Evolutionary conservation across 345 rosid species (phyloP).

Genomic region (Pelargonium nanum): DNA sequence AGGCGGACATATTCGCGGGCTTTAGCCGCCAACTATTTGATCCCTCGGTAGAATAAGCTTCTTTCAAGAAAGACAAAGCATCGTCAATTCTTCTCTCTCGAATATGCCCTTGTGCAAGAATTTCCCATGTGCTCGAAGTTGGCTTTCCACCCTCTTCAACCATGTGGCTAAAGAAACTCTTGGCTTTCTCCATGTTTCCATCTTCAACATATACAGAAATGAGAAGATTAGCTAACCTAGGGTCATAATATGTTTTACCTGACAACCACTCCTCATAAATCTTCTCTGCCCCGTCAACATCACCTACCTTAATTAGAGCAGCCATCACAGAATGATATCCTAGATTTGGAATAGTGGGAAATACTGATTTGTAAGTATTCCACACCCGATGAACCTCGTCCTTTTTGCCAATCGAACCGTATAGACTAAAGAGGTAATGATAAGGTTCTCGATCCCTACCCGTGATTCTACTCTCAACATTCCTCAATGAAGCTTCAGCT

Average conservation of each 20-base stretch:
- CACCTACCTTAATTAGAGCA: slow-evolving; percentile 52
- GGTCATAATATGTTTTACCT: slow-evolving; percentile 55
- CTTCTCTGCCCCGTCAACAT: slow-evolving; percentile 68
- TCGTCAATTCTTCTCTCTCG: slow-evolving; percentile 37
- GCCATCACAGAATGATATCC: slow-evolving; percentile 80
- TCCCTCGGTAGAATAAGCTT: slow-evolving; percentile 50
- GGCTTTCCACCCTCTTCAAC: slow-evolving; percentile 72
- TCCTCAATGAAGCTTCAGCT: slow-evolving; percentile 71
- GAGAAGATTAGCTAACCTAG: slow-evolving; percentile 74
- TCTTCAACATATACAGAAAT: slow-evolving; percentile 50
- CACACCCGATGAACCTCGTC: slow-evolving; percentile 68
- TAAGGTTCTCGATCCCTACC: slow-evolving; percentile 75
- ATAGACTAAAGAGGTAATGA: slow-evolving; percentile 75
- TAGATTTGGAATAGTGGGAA: slow-evolving; percentile 67
- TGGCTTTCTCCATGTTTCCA: slow-evolving; percentile 50
- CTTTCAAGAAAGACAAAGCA: slow-evolving; percentile 51
- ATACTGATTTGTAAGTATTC: slow-evolving; percentile 67
- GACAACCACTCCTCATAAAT: slow-evolving; percentile 72
- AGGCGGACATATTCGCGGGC: slow-evolving; percentile 35
- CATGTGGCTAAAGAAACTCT: slow-evolving; percentile 49
- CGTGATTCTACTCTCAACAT: slow-evolving; percentile 68
- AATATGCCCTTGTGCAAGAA: slow-evolving; percentile 65
- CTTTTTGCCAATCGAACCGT: slow-evolving; percentile 59
- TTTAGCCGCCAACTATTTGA: slow-evolving; percentile 68
- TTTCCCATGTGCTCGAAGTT: slow-evolving; percentile 72